Conservation (phyloP, 2,329 filamentous ascomycete genomes). For the Pseudogymnoascus pannorum region DNA sequence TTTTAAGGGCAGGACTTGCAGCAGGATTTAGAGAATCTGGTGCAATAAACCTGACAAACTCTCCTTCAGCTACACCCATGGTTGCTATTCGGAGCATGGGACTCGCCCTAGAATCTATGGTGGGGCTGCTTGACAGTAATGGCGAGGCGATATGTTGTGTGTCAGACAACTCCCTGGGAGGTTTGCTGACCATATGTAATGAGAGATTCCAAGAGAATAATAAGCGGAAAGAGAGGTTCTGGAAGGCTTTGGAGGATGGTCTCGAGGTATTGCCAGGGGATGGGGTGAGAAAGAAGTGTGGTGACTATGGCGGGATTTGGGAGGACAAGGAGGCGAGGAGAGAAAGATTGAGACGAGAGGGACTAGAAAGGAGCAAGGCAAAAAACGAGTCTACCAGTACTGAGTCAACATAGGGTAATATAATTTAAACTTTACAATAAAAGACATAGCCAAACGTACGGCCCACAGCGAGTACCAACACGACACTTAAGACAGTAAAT, state of each 20-base stretch:
- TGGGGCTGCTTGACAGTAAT: constrained; percentile 42
- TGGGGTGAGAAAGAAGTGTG: constrained; percentile 19
- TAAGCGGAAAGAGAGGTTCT: constrained; percentile 60
- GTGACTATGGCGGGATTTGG: constrained; percentile 40
- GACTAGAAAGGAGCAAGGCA: constrained; percentile 40
- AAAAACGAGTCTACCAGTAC: neutral
- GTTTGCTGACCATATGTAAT: constrained; percentile 63
- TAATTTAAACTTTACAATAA: neutral
- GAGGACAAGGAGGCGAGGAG: constrained; percentile 46
- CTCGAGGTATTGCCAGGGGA: constrained; percentile 15
- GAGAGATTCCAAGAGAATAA: constrained; percentile 65
- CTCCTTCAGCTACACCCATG: constrained; percentile 50
- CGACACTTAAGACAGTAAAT: neutral
- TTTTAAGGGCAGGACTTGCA: constrained; percentile 68
- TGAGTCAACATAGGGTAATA: neutral
- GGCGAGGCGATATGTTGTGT: constrained; percentile 49
- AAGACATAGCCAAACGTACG: neutral
- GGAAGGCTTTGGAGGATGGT: constrained; percentile 31
- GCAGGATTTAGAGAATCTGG: constrained; percentile 89
- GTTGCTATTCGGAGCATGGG: constrained; percentile 82
- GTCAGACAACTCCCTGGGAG: constrained; percentile 57
- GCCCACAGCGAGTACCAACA: neutral
- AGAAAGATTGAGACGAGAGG: constrained; percentile 51
- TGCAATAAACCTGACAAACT: constrained; percentile 55
- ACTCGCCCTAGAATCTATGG: constrained; percentile 70